Evolutionary conservation across 805 yeast species (phyloP), one percentile per base, ranked within the genome.

Genomic region (Metschnikowia matae): DNA sequence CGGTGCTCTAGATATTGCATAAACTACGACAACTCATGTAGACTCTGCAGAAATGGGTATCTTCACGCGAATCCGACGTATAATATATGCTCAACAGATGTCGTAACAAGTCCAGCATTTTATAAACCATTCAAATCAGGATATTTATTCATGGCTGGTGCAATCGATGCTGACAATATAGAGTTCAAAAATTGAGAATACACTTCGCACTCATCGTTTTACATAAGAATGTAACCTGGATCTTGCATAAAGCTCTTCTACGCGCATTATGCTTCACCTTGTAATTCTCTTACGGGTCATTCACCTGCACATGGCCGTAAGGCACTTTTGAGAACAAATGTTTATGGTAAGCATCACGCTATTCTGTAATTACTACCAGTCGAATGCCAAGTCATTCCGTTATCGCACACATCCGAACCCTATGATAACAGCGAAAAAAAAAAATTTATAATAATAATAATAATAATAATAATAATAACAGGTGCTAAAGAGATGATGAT

Each of bases 161-260:
- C 18, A 20, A 37, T 18, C 6, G 14, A 18, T 21, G 7, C 32
- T 23, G 32, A 39, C 31, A 7, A 21, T 21, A 23, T 23, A 23
- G 13, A 7, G 41, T 31, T 11, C 13, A 11, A 39, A 18, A 39
- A 21, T 6, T 26, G 13, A 23, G 11, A 5, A 39, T n/a, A 21
- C 18, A 29, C 21, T 40, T 40, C 43, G 34, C 43, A 26, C 15
- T 26, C n/a, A 1, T 33, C 17, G 45, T 34, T 11, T 42, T 37
- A 33, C 29, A 11, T 15, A n/a, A 21, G n/a, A 42, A 42, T 42
- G 45, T 33, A 33, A 42, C 45, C 38, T n/a, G 38, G 31, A 33
- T 33, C 29, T 20, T 42, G 45, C 38, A 42, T 33, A 42, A 42
- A 42, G 26, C 34, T 42, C 17, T n/a, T 20, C 31, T 17, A 42